Conservation (phyloP, 768 basidiomycete genomes). For the Hirschioporus abietinus region DNA sequence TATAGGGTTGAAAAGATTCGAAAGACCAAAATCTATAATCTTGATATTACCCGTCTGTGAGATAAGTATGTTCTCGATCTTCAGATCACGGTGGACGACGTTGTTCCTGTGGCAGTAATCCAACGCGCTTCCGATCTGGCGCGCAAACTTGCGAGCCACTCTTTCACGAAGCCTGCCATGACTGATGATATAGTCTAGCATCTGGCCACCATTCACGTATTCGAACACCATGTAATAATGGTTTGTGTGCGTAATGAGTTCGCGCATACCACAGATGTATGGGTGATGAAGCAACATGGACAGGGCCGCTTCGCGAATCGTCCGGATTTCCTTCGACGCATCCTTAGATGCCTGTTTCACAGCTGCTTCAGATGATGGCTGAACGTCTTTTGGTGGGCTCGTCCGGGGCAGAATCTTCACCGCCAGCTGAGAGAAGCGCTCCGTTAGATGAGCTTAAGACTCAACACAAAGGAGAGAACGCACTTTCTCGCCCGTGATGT, state of each 20-base stretch:
- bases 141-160: conserved; percentile 93
- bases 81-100: conserved; percentile 97
- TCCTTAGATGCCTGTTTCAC: conserved; percentile 85
- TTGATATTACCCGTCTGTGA: conserved; percentile 99
- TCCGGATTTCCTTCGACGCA: conserved; percentile 93
- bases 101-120: conserved; percentile 97
- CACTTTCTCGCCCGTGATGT: conserved; percentile 88
- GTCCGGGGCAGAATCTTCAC: conserved; percentile 95
- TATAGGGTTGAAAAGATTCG: conserved; percentile 86
- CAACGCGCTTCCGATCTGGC: conserved; percentile 94
- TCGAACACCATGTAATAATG: conserved; percentile 99
- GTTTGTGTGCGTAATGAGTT: conserved; percentile 95
- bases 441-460: conserved; percentile 8
- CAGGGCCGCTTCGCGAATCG: conserved; percentile 91
- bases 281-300: conserved; percentile 97
- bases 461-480: conserved; percentile 21
- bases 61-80: conserved; percentile 99
- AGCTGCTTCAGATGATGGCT: conserved; percentile 46
- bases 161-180: conserved; percentile 94
- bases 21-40: conserved; percentile 98
- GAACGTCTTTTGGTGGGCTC: conserved; percentile 48
- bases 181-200: conserved; percentile 99
- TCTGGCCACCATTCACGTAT: conserved; percentile 98
- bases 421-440: conserved; percentile 59
- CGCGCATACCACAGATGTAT: conserved; percentile 98